phyloP scores from a whole-genome alignment of 257 asterid species.

The Prunella vulgaris region DNA sequence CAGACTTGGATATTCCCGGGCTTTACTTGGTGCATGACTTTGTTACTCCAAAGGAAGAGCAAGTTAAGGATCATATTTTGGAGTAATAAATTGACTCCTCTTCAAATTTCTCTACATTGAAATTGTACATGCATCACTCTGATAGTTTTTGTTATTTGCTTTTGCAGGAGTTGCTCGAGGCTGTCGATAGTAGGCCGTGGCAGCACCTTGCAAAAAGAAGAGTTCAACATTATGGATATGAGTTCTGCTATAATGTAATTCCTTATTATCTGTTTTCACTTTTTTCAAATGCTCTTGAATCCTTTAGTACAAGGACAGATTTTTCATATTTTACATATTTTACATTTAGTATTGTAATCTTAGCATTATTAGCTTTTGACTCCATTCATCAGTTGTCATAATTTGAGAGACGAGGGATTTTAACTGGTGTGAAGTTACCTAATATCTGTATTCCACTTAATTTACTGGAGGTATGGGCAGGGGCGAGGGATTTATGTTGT shows the following conservation, averaged over 20 bases:
- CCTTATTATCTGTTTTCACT: not conserved
- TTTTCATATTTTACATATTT: not conserved
- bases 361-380: not conserved
- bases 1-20: conserved; percentile 81
- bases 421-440: not conserved
- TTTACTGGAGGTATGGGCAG: too few relatives aligned
- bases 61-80: conserved; percentile 48
- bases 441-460: not conserved
- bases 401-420: not conserved
- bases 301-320: not conserved
- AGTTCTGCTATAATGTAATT: conserved; percentile 68
- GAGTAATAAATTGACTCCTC: conserved; percentile 18
- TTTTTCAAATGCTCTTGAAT: not conserved
- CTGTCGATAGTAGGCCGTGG: conserved; percentile 76
- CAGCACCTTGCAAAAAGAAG: conserved; percentile 85
- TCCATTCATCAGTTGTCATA: not conserved
- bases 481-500: not conserved
- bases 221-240: conserved; percentile 94
- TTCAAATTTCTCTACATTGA: conserved; percentile 3
- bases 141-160: not conserved
- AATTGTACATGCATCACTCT: not conserved
- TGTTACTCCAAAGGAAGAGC: conserved; percentile 67
- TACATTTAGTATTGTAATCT: not conserved
- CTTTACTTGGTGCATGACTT: conserved; percentile 65
- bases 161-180: conserved; percentile 72